These are phyloP conservation scores for Monosporascus ibericus DNA, from an alignment of 2,329 filamentous ascomycete genomes.

Conservation along the genomic window DNA sequence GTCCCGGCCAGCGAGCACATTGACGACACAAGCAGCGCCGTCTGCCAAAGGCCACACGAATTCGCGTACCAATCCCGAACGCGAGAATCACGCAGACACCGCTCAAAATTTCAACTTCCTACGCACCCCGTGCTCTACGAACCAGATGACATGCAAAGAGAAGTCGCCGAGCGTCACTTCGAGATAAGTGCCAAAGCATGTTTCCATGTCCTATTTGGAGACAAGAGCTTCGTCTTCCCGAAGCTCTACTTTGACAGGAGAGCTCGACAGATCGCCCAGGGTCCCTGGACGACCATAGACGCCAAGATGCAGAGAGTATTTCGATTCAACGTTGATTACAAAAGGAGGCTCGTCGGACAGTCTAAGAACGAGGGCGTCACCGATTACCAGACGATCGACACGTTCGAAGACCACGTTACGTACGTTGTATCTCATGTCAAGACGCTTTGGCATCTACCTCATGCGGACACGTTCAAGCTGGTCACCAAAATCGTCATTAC, in stretches of 20 bases:
- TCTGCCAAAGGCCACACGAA: constrained; percentile 26
- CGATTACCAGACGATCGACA: constrained; percentile 82
- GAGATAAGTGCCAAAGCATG: constrained; percentile 89
- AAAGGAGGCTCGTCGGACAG: constrained; percentile 55
- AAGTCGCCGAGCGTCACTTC: constrained; percentile 74
- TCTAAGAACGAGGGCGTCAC: constrained; percentile 57
- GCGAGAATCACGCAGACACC: constrained; percentile 30
- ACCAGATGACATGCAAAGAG: constrained; percentile 71
- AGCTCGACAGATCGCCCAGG: constrained; percentile 75
- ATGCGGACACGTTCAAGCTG: constrained; percentile 70
- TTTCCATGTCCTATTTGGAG: constrained; percentile 94
- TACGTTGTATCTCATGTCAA: constrained; percentile 59
- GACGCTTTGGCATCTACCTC: constrained; percentile 78
- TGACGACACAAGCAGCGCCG: constrained; percentile 48
- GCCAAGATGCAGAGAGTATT: constrained; percentile 73
- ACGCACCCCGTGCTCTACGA: constrained; percentile 75
- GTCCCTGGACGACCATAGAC: constrained; percentile 72
- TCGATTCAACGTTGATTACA: constrained; percentile 66
- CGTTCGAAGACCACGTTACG: constrained; percentile 68
- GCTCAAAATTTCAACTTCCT: constrained; percentile 75
- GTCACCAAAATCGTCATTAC: constrained; percentile 92
- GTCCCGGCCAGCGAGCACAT: constrained; percentile 53
- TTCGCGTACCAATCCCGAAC: constrained; percentile 30
- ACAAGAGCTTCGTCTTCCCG: constrained; percentile 92
- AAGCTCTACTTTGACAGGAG: constrained; percentile 79